Conservation (phyloP, 2,329 filamentous ascomycete species). For the Botryotinia narcissicola region DNA sequence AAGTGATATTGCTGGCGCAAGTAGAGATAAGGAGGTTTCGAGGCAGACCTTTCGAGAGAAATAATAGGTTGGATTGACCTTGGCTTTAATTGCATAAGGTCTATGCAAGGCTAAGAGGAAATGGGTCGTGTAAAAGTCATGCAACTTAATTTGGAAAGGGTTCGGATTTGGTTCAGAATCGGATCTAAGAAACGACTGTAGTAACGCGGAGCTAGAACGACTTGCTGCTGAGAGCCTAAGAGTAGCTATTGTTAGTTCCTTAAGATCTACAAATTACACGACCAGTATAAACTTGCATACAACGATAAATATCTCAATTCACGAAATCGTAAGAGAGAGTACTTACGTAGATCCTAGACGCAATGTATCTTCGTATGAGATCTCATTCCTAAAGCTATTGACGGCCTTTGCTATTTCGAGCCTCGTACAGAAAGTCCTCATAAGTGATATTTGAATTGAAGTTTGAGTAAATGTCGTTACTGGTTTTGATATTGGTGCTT, state of each 20-base stretch:
- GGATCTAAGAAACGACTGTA: slow-evolving; percentile 12
- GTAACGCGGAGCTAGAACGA: slow-evolving; percentile 10
- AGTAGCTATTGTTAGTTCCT: background rate
- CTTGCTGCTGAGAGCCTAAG: background rate
- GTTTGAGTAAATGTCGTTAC: slow-evolving; percentile 45
- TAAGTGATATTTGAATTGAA: slow-evolving; percentile 48
- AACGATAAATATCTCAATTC: background rate
- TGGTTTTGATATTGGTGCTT: slow-evolving; percentile 28
- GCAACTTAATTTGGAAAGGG: slow-evolving; percentile 42
- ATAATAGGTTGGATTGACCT: slow-evolving; percentile 47
- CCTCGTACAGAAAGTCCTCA: slow-evolving; percentile 46
- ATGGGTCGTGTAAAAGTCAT: slow-evolving; percentile 52
- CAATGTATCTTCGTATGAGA: slow-evolving; percentile 49
- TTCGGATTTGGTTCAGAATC: slow-evolving; percentile 8
- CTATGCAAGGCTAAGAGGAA: slow-evolving; percentile 56
- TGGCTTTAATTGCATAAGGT: slow-evolving; percentile 46
- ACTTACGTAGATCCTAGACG: slow-evolving; percentile 43
- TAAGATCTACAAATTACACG: background rate
- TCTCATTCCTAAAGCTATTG: slow-evolving; percentile 46
- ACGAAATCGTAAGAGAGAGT: slow-evolving; percentile 30
- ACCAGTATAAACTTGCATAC: background rate
- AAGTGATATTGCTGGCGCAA: slow-evolving; percentile 10
- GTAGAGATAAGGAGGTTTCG: slow-evolving; percentile 41
- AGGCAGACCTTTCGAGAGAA: slow-evolving; percentile 50
- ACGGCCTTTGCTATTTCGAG: slow-evolving; percentile 46